Base-by-base conservation (phyloP, 1,284 basidiomycete species). In the Coniophora puteana region DNA sequence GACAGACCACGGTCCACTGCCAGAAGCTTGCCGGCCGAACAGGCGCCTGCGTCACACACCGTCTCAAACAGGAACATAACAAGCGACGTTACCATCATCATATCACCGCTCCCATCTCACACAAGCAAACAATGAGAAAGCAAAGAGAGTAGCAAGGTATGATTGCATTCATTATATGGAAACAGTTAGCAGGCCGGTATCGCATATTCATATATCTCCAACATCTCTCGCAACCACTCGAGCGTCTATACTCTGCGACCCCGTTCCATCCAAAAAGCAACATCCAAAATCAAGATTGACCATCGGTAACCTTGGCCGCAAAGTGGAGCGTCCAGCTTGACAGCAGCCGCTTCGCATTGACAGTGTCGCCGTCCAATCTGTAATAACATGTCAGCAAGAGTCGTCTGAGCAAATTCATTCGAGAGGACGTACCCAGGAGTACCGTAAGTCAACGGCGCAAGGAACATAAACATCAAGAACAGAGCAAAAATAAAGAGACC, bases 381-480 rank as follows among this genome's bases (percentile, higher is more conserved):
- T 21, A 50, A 42, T 34, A n/a, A 38, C 42, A 13, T 20, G 28
- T 48, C 2, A 50, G 27, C 32, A 48, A 41, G 47, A 18, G 47
- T 11, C 24, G 43, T 20, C 30, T 18, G 38, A 30, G 38, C 20
- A 38, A 45, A 29, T n/a, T n/a, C 11, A 32, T 4, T 29, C 27
- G 16, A 43, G 46, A 28, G 35, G 2, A 74, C 87, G 58, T 66
- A 93, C 90, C 91, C 88, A 49, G 90, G 87, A 20, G 86, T 87
- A 36, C 93, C 94, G 61, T 94, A 97, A 8, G 93, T 96, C 54
- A 97, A 68, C 27, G 93, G 93, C 18, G 87, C 75, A 40, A 93
- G 69, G 71, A 79, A 96, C 32, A 78, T 51, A 53, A 84, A 92
- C 67, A 84, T 73, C 30, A 67, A 67, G 44, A 93, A 74, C 62